Base-by-base conservation (phyloP, 1,139 yeast species). In the Eremothecium gossypii region DNA sequence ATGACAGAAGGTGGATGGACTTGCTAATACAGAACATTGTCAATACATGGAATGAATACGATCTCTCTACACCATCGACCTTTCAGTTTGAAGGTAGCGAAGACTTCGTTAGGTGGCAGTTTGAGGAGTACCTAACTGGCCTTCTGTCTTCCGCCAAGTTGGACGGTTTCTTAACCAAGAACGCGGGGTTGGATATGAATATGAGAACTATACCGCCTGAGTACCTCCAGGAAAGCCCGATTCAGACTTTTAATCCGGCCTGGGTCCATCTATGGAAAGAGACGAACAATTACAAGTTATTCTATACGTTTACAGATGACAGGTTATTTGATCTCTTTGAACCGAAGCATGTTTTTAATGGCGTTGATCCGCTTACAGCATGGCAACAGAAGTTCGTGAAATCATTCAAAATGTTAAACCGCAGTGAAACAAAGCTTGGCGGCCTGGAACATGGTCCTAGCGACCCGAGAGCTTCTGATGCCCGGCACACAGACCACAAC, bases 91-190 rank as follows among this genome's bases (percentile, higher is more conserved):
- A 66, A 37, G 97, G 97, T 1, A 84, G 87, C 53, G 96, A 91
- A 54, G 98, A 91, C 61, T 84, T 81, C 54, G 81, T 91, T 30
- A 69, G 98, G 43, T 74, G 79, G 63, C 86, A 80, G 53, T 89
- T 89, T 63, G 98, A 91, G 58, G 96, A 87, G 54, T 91, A 91
- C 57, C 64, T 89, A 30, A 73, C 83, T 49, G 85, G 94, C 11
- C 63, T 91, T 49, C 63, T 91, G 35, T 70, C 95, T 0, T 72
- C 85, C 17, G 78, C 76, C 35, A 82, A 93, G 60, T 83, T 79
- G 55, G 74, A 75, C 49, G 77, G 72, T 46, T 85, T 81, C 55
- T 52, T 73, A 13, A 67, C 66, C 6, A 58, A 55, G 27, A 65
- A 68, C 39, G 68, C 65, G 28, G 63, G 60, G 13, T 59, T 61